phyloP scores from a whole-genome alignment of 495 filamentous ascomycete genomes.

The Tuber aestivum region DNA sequence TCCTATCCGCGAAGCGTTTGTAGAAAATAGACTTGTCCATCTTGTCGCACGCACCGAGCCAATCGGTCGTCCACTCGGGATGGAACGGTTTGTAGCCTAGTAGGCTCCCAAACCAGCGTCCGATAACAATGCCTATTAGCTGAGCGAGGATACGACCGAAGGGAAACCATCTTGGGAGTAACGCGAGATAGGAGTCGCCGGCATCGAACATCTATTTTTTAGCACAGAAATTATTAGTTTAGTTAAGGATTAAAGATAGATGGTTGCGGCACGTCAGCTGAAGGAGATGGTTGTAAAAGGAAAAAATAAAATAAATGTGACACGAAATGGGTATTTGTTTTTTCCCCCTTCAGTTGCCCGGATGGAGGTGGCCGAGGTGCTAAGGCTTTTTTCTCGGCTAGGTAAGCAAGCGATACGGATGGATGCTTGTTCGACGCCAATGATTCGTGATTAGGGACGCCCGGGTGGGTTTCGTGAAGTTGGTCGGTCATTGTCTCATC shows the following conservation, averaged over 20 bases:
- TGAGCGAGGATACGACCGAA: slow-evolving; percentile 44
- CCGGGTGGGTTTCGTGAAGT: neutral
- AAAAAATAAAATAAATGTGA: slow-evolving; percentile 4
- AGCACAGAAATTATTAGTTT: neutral
- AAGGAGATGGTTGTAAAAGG: neutral
- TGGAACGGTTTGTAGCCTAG: slow-evolving; percentile 53
- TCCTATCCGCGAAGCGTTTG: neutral
- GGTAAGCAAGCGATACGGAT: neutral
- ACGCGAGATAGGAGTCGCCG: slow-evolving; percentile 47
- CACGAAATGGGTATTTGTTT: neutral
- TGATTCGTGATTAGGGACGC: neutral
- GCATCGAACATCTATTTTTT: slow-evolving; percentile 48
- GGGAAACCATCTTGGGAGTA: slow-evolving; percentile 49
- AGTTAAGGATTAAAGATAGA: neutral
- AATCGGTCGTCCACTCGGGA: slow-evolving; percentile 51
- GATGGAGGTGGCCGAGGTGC: neutral
- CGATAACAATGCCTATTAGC: slow-evolving; percentile 47
- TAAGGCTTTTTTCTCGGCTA: neutral
- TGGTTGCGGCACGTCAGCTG: neutral
- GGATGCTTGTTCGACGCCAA: neutral
- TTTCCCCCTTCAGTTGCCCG: neutral
- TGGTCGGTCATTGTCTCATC: slow-evolving; percentile 1
- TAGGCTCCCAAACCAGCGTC: slow-evolving; percentile 51
- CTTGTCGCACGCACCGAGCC: slow-evolving; percentile 30
- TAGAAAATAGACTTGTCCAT: neutral